Base-by-base conservation (phyloP, 495 filamentous ascomycete species). In the Massariosphaeria phaeospora region DNA sequence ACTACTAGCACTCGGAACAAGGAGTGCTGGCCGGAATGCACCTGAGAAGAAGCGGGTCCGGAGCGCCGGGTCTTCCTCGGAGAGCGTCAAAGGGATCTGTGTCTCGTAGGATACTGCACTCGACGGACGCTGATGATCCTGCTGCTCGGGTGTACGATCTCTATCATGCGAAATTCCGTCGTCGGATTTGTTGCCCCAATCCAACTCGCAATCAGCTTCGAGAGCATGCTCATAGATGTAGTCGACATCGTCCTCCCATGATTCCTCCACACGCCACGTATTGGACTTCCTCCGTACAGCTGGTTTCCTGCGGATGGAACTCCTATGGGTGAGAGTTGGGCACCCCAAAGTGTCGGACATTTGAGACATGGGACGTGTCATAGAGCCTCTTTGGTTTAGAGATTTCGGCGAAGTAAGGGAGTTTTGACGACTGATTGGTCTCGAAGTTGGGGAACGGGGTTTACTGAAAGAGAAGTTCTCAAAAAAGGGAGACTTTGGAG, bases 161-260 rank as follows among this genome's bases (percentile, higher is more conserved):
- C 51, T 50, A 27, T 51, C 50, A 13, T 56, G 55, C 15, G 31
- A 58, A 17, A 11, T 18, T 20, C 47, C 49, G 34, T 55, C 47
- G 15, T 36, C 33, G 10, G 55, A 63, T 9, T 29, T 33, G 40
- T 81, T 78, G 40, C 83, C 78, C 89, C 89, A 96, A 54, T 93
- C 85, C 57, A 90, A 96, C 59, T 96, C 81, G 64, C 86, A 96
- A 61, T 89, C 81, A 1, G 89, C 89, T 68, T 96, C 91, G 7
- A 85, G 88, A 40, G 84, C 88, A 67, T 93, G 82, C 57, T 95
- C 87, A 63, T 96, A 97, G 67, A 85, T 93, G 67, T 86, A 96
- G 66, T 96, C 91, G 61, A 97, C 91, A 61, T 91, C 89, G 36
- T 90, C 88, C 63, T 97, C 91, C 91, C 91, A 97, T 18, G 76